phyloP scores from a whole-genome alignment of 139 green algal species.

The Tetradesmus obliquus region DNA sequence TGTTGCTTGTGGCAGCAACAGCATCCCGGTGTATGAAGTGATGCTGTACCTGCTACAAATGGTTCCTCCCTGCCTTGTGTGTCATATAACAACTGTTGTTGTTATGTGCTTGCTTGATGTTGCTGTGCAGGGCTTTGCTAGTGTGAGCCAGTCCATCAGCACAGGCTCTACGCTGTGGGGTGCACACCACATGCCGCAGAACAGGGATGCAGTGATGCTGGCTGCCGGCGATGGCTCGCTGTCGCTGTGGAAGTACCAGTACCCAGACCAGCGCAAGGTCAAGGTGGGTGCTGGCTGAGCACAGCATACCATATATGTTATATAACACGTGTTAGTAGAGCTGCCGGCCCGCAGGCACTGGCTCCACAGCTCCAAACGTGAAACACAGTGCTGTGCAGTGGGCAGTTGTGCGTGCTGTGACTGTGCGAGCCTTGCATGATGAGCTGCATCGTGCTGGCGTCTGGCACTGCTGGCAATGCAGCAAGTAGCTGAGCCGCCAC shows the following conservation, averaged over 20 bases:
- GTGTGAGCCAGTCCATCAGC: slow-evolving; percentile 65
- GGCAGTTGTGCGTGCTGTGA: no score
- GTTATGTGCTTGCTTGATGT: not conserved
- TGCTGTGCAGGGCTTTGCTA: slow-evolving; percentile 77
- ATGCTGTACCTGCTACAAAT: no score
- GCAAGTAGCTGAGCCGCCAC: no score
- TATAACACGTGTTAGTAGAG: no score
- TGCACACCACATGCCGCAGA: slow-evolving; percentile 83
- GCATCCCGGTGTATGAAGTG: no score
- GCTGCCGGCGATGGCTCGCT: slow-evolving; percentile 82
- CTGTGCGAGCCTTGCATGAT: no score
- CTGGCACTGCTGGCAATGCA: no score
- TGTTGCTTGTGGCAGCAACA: not conserved
- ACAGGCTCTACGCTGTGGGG: slow-evolving; percentile 83
- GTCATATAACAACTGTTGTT: not conserved
- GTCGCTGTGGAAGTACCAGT: slow-evolving; percentile 93
- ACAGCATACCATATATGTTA: not conserved
- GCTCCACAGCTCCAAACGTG: no score
- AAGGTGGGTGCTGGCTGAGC: slow-evolving; percentile 51
- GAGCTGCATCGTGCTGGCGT: no score
- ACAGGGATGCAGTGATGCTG: slow-evolving; percentile 85
- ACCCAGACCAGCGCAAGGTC: slow-evolving; percentile 86
- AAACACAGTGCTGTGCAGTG: no score
- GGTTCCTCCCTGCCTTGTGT: no score
- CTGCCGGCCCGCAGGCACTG: no score